These are phyloP conservation scores for Ophiostoma himal-ulmi DNA, from an alignment of 2,329 filamentous ascomycete genomes.

Conservation along the genomic window DNA sequence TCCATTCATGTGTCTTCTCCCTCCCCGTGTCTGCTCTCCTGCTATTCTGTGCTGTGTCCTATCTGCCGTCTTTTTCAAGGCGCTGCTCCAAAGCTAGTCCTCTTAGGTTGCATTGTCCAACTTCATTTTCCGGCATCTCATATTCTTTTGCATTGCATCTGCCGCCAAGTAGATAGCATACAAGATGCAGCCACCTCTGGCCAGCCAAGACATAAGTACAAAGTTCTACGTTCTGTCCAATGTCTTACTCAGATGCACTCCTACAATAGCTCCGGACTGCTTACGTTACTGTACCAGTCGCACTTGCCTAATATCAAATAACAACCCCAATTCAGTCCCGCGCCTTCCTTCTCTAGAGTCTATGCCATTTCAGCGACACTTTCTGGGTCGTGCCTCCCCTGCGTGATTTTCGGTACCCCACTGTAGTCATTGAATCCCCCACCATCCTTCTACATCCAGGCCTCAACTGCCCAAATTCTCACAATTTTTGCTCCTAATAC, in stretches of 20 bases:
- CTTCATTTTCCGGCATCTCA: background rate
- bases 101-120: background rate
- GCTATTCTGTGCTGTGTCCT: background rate
- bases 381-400: conserved; percentile 25
- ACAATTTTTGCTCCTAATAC: background rate
- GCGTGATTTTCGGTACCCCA: conserved; percentile 25
- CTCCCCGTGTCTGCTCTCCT: background rate
- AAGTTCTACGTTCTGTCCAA: background rate
- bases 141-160: background rate
- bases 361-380: conserved; percentile 23
- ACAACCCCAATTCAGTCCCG: background rate
- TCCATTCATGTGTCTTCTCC: background rate
- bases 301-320: background rate
- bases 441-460: conserved; percentile 11
- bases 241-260: background rate
- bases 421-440: conserved; percentile 21
- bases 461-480: background rate
- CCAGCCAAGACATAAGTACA: background rate
- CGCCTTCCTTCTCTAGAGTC: background rate
- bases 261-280: background rate
- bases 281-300: background rate
- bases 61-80: background rate
- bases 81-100: background rate
- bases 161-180: background rate
- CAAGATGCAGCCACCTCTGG: background rate